phyloP scores from a whole-genome alignment of 73 alveolate species.

The Paraurostyla sp. region DNA sequence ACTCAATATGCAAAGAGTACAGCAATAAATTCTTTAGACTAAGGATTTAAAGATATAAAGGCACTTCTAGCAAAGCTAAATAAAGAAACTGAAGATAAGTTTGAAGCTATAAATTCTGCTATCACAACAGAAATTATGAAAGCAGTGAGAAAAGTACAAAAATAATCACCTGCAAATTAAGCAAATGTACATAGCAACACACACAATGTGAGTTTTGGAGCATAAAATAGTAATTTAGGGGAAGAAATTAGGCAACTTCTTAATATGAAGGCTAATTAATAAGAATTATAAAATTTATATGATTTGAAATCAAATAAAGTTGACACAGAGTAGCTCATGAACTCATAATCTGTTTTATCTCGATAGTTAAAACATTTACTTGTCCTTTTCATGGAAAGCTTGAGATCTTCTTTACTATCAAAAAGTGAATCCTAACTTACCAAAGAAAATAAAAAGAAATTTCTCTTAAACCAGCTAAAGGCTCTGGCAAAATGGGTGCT shows the following conservation, averaged over 20 bases:
- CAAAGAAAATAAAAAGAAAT: constrained; percentile 14
- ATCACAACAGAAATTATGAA: neutral
- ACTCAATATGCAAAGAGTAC: neutral
- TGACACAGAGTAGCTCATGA: constrained; percentile 30
- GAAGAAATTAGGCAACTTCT: neutral
- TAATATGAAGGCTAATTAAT: neutral
- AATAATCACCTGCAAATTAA: too few relatives aligned
- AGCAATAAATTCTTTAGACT: neutral
- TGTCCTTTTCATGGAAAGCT: constrained; percentile 10
- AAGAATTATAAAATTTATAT: neutral
- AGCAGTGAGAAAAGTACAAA: constrained; percentile 26
- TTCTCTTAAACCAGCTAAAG: neutral
- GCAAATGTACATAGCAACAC: too few relatives aligned
- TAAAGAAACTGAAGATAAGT: neutral
- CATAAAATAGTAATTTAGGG: neutral
- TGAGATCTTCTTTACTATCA: neutral
- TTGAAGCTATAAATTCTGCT: neutral
- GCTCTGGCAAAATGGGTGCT: constrained; percentile 39
- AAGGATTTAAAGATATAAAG: neutral
- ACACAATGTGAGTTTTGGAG: too few relatives aligned
- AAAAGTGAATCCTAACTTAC: neutral
- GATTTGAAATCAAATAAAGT: constrained; percentile 34
- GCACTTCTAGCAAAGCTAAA: neutral
- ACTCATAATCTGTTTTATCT: neutral
- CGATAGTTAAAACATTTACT: constrained; percentile 8